Evolutionary conservation across 2,329 filamentous ascomycete genomes (phyloP), one percentile per base, ranked within the genome.

Genomic region (Venturia aucupariae): DNA sequence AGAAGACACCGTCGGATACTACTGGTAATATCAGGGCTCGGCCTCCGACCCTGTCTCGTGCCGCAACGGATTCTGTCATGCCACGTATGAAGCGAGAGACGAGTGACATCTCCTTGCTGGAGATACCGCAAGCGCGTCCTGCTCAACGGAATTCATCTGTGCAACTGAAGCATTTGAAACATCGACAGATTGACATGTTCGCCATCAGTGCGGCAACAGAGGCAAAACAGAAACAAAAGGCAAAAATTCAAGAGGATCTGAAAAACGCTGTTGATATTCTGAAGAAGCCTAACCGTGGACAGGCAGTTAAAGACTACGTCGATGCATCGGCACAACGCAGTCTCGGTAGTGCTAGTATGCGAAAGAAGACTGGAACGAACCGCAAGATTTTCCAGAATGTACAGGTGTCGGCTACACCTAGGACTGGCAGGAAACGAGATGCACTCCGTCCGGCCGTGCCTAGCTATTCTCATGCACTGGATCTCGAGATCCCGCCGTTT

Each of bases 261-360:
- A 84, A 85, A 68, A 84, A 90, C 65, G 90, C 90, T 10, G 92
- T 94, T 61, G 84, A 83, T 6, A 83, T 86, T 11, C 74, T 93
- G 51, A 87, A 89, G 72, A 90, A 87, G 74, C 90, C 90, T 0
- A 92, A 93, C 70, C 84, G 90, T 57, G 82, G 84, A 27, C 79
- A 89, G 48, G 88, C 87, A 15, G 85, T 86, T 39, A 86, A 86
- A 69, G 82, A 85, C 44, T 80, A 89, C 65, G 84, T 83, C 3
- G 88, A 90, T 68, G 86, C 84, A 32, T 82, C 84, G 4, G 87
- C 91, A 72, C 82, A 82, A 69, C 83, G 86, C 38, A 67, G 32
- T 35, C 35, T 35, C 8, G 46, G 22, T 44, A 15, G 38, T 54
- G 15, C 60, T 39, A 55, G 59, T 35, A 35, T 59, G 62, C 48